phyloP scores from a whole-genome alignment of 2,329 filamentous ascomycete genomes.

The Parasarocladium wereldwijsianum region DNA sequence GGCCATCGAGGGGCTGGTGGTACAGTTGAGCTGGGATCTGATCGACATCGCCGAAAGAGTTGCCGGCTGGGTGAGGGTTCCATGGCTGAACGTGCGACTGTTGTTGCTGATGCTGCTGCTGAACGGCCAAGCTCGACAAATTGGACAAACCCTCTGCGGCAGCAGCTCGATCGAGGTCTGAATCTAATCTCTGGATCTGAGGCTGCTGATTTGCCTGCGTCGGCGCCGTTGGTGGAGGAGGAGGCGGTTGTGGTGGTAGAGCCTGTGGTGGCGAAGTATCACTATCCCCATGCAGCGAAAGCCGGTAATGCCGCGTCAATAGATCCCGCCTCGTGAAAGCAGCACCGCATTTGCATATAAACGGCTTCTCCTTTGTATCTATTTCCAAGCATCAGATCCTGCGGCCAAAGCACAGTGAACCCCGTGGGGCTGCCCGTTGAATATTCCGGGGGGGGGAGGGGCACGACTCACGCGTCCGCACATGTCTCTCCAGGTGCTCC shows the following conservation, averaged over 20 bases:
- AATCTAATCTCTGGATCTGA: too few relatives aligned
- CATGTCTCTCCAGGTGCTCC: conserved; percentile 29
- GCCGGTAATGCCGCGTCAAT: conserved; percentile 27
- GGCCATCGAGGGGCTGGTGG: conserved; percentile 5
- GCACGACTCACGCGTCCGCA: conserved; percentile 30
- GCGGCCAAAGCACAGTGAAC: too few relatives aligned
- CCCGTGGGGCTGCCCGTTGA: too few relatives aligned
- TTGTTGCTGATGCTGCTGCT: too few relatives aligned
- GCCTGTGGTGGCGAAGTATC: too few relatives aligned
- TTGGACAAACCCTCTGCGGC: conserved; percentile 1
- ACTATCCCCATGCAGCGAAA: conserved; percentile 18
- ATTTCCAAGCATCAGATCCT: conserved; percentile 1
- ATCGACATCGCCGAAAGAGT: conserved; percentile 3
- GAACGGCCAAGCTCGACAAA: neutral
- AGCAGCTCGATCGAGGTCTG: conserved; percentile 15
- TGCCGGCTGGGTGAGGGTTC: neutral
- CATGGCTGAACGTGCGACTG: too few relatives aligned
- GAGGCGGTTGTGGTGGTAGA: conserved; percentile 7
- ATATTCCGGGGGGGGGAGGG: too few relatives aligned
- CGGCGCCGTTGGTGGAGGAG: conserved; percentile 5
- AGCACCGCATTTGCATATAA: conserved; percentile 26
- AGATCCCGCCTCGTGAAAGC: conserved; percentile 29
- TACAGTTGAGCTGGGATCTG: conserved; percentile 2
- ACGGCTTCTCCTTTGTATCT: conserved; percentile 34
- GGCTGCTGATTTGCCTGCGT: too few relatives aligned